phyloP scores from a whole-genome alignment of 1,284 basidiomycete species.

The Cerioporus squamosus region DNA sequence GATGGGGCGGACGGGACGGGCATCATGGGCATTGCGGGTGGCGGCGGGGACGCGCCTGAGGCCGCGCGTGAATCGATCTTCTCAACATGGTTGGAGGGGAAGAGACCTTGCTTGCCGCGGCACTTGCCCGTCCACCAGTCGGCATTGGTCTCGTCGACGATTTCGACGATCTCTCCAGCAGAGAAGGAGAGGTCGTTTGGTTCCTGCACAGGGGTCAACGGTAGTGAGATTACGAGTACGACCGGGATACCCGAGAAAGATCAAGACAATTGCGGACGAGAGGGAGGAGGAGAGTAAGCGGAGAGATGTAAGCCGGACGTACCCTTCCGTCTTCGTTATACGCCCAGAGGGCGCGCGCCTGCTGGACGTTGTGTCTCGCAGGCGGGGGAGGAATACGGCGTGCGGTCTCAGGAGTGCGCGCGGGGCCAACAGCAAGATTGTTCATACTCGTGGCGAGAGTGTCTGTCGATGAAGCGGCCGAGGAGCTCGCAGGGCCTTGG shows the following conservation, averaged over 20 bases:
- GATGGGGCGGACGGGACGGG: constrained; percentile 7
- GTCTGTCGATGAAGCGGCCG: constrained; percentile 40
- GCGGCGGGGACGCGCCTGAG: constrained; percentile 13
- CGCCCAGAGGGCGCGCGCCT: constrained; percentile 63
- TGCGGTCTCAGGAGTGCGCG: constrained; percentile 28
- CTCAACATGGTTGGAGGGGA: constrained; percentile 68
- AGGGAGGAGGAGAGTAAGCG: constrained; percentile 1
- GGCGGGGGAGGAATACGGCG: constrained; percentile 36
- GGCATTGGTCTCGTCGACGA: constrained; percentile 60
- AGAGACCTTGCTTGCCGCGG: constrained; percentile 63
- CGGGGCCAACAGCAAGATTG: constrained; percentile 23
- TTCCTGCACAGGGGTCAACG: constrained; percentile 44
- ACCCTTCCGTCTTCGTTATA: constrained; percentile 65
- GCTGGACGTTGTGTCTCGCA: constrained; percentile 34
- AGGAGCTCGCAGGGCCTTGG: constrained; percentile 43
- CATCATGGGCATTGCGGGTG: constrained; percentile 20
- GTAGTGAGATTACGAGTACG: background rate
- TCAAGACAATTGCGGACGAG: background rate
- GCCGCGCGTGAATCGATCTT: constrained; percentile 38
- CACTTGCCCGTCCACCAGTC: constrained; percentile 71
- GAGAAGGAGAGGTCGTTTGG: constrained; percentile 62
- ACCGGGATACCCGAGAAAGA: background rate
- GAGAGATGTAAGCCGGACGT: constrained; percentile 6
- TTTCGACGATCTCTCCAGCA: constrained; percentile 61
- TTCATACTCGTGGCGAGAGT: constrained; percentile 21